Base-by-base conservation (phyloP, 2,329 filamentous ascomycete species). In the Hirsutella minnesotensis region DNA sequence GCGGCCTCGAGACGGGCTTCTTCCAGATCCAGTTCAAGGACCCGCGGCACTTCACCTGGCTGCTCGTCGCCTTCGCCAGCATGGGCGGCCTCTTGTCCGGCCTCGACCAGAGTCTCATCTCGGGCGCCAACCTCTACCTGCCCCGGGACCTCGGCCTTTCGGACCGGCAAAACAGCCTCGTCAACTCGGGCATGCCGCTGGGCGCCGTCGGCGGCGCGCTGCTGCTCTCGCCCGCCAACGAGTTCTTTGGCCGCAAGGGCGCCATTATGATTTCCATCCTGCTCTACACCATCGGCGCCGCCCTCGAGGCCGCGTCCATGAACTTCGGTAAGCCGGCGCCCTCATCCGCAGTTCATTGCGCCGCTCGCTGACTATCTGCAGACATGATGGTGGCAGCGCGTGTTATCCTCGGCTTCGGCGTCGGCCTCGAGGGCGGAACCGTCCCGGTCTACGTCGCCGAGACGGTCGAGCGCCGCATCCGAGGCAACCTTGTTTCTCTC, bases 381-480 rank as follows among this genome's bases (percentile, higher is more conserved):
- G 62, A 72, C 40, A 85, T 86, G 80, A 83, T 86, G 50, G 70
- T 86, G 22, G 65, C 77, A 3, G 75, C 75, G 3, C 76, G 82
- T 50, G 70, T 86, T 5, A 76, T 86, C 43, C 72, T 86, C 0
- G 82, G 83, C 43, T 58, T 81, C 7, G 82, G 81, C 51, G 79
- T 86, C 41, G 82, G 82, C 61, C 68, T 86, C 2, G 82, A 86
- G 56, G 81, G 81, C 40, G 82, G 82, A 56, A 86, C 81, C 0
- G 81, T 86, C 4, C 81, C 81, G 1, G 78, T 86, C 42, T 86
- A 86, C 48, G 81, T 86, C 24, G 81, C 82, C 1, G 82, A 86
- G 59, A 81, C 77, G 0, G 81, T 85, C 36, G 79, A 82, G 51
- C 69, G 76, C 27, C 71, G 68, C 45, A 69, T 83, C 20, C 75